Percentiles rank a stretch among this genome's conserved stretches.
Evolutionary conservation across 768 basidiomycete species (phyloP).

Genomic region (Lentinus tigrinus): DNA sequence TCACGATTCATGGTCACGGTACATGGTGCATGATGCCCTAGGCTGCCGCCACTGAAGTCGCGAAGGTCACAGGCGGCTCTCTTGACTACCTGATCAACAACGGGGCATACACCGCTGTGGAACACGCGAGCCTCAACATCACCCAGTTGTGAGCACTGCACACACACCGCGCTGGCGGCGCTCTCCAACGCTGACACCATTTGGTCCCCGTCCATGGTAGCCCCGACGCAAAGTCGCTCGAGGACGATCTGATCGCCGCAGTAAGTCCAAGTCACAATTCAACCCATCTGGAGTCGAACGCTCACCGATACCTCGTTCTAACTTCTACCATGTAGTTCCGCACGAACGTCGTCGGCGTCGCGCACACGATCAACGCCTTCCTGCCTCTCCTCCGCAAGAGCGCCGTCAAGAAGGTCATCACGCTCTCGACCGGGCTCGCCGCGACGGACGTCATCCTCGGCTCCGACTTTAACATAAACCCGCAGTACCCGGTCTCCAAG

Average conservation of each 20-base stretch:
- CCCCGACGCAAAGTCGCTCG: constrained; percentile 19
- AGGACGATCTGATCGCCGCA: constrained; percentile 21
- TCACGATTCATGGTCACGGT: not conserved
- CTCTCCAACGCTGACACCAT: not conserved
- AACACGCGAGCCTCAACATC: constrained; percentile 9
- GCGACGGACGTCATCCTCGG: constrained; percentile 27
- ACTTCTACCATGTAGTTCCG: constrained; percentile 29
- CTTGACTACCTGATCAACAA: constrained; percentile 41
- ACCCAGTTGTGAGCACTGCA: constrained; percentile 26
- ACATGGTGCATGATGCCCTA: not conserved
- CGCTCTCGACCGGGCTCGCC: constrained; percentile 31
- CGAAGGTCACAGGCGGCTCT: constrained; percentile 31
- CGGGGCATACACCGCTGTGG: constrained; percentile 25
- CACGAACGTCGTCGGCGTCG: constrained; percentile 36
- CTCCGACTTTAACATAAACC: constrained; percentile 2
- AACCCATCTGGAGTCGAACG: not conserved
- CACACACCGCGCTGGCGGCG: not conserved
- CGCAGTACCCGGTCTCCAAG: constrained; percentile 37
- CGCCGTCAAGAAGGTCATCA: constrained; percentile 35
- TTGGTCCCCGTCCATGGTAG: constrained; percentile 2
- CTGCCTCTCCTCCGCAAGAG: constrained; percentile 37
- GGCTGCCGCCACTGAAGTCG: constrained; percentile 29
- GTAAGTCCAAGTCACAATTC: constrained; percentile 6
- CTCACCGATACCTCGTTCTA: not conserved
- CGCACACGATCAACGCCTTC: constrained; percentile 37